Evolutionary conservation across 257 asterid genomes (phyloP).

Genomic region (Rhazya stricta): DNA sequence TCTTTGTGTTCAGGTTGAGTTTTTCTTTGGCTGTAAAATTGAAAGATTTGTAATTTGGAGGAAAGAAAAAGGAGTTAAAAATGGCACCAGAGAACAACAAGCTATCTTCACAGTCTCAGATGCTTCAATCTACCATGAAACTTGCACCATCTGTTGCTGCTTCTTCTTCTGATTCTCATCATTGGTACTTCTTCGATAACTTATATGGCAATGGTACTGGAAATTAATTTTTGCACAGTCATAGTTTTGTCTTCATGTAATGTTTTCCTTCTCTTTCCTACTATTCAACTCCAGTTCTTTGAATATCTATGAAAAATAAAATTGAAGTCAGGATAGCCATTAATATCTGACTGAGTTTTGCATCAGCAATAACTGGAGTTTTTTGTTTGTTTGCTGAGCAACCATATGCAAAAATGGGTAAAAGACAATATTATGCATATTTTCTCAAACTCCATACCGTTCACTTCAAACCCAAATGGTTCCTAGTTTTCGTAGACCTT

Average conservation of each 20-base stretch:
- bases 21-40: conserved; percentile 4
- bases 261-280: background rate
- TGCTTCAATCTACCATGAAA: conserved; percentile 34
- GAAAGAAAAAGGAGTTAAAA: background rate
- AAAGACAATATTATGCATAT: conserved; percentile 40
- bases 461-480: conserved; percentile 2
- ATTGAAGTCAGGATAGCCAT: background rate
- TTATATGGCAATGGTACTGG: conserved; percentile 56
- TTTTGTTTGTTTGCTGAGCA: conserved; percentile 49
- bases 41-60: conserved; percentile 1
- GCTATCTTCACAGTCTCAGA: conserved; percentile 48
- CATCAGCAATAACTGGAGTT: conserved; percentile 16
- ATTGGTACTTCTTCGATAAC: conserved; percentile 61
- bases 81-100: conserved; percentile 82
- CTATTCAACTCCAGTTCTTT: background rate
- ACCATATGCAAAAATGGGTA: conserved; percentile 19
- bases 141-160: conserved; percentile 24
- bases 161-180: conserved; percentile 43
- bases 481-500: conserved; percentile 3
- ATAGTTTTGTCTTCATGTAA: background rate
- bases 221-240: background rate
- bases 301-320: background rate
- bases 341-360: background rate
- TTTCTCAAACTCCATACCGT: conserved; percentile 4
- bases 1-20: background rate